Evolutionary conservation across 1,284 basidiomycete species (phyloP).

Genomic region (Boletus putidus): DNA sequence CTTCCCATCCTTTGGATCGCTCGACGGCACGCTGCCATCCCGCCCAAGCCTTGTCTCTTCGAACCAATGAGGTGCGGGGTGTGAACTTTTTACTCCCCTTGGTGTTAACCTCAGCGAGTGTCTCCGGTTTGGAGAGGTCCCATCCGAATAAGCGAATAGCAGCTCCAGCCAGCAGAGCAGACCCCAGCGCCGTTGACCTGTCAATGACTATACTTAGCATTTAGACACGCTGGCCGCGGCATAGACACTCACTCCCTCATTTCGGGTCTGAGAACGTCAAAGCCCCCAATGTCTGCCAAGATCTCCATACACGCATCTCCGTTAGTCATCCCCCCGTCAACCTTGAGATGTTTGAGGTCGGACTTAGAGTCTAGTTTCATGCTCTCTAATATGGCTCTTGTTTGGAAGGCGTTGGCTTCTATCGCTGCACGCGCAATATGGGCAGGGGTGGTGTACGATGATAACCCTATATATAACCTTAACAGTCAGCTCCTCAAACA

Average conservation of each 20-base stretch:
- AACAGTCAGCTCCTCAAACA: background rate
- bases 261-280: constrained; percentile 87
- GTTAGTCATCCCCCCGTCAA: constrained; percentile 95
- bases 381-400: constrained; percentile 90
- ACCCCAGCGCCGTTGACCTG: constrained; percentile 94
- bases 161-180: constrained; percentile 91
- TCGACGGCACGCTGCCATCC: constrained; percentile 87
- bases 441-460: constrained; percentile 89
- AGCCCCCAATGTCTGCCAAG: constrained; percentile 91
- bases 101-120: constrained; percentile 88
- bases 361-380: constrained; percentile 83
- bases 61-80: constrained; percentile 55
- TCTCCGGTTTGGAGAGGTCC: constrained; percentile 85
- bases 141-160: constrained; percentile 93
- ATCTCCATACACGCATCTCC: constrained; percentile 89
- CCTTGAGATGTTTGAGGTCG: constrained; percentile 81
- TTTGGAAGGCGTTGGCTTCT: constrained; percentile 90
- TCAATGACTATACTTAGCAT: constrained; percentile 5
- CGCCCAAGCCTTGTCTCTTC: constrained; percentile 63
- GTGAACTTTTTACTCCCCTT: constrained; percentile 75
- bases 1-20: constrained; percentile 78
- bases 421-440: constrained; percentile 94
- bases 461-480: constrained; percentile 56
- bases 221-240: background rate
- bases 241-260: constrained; percentile 85